Percentiles rank a stretch among this genome's conserved stretches.
phyloP scores from a whole-genome alignment of 1,139 yeast species.

The Candida smagusa region DNA sequence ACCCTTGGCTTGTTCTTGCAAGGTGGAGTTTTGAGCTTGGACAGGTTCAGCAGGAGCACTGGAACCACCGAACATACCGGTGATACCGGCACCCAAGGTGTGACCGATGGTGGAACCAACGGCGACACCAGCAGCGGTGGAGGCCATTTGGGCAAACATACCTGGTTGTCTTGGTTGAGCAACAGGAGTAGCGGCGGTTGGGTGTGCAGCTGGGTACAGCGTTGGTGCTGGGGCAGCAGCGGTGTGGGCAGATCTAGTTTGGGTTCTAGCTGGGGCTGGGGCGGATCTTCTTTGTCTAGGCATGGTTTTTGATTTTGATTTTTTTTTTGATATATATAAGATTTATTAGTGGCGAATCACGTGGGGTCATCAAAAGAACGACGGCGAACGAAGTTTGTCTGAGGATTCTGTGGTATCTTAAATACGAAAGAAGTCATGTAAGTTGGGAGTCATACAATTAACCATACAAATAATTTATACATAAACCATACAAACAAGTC shows the following conservation, averaged over 20 bases:
- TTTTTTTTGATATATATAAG: conserved; percentile 3
- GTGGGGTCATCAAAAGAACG: conserved; percentile 1
- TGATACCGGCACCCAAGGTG: conserved; percentile 91
- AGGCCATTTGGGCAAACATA: conserved; percentile 93
- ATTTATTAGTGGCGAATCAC: conserved; percentile 7
- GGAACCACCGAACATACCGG: conserved; percentile 79
- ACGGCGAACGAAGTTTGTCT: too few species aligned
- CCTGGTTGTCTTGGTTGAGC: conserved; percentile 62
- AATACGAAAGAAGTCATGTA: neutral
- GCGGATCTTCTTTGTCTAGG: conserved; percentile 66
- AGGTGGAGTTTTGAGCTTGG: conserved; percentile 23
- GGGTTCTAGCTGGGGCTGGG: conserved; percentile 55
- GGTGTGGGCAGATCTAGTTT: conserved; percentile 72
- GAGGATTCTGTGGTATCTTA: too few species aligned
- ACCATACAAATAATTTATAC: too few species aligned
- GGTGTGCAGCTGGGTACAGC: conserved; percentile 26
- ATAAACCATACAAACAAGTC: too few species aligned
- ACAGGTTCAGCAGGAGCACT: conserved; percentile 35
- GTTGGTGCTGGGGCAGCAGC: conserved; percentile 54
- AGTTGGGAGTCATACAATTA: too few species aligned
- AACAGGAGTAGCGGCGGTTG: conserved; percentile 38
- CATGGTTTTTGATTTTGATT: conserved; percentile 27
- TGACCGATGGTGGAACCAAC: conserved; percentile 97
- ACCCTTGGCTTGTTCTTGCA: conserved; percentile 51
- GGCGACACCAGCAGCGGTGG: conserved; percentile 99